A percentile compares a stretch with the other conserved stretches of the same genome.
phyloP scores from a whole-genome alignment of 2,329 filamentous ascomycete genomes.

The Phoma herbarum region DNA sequence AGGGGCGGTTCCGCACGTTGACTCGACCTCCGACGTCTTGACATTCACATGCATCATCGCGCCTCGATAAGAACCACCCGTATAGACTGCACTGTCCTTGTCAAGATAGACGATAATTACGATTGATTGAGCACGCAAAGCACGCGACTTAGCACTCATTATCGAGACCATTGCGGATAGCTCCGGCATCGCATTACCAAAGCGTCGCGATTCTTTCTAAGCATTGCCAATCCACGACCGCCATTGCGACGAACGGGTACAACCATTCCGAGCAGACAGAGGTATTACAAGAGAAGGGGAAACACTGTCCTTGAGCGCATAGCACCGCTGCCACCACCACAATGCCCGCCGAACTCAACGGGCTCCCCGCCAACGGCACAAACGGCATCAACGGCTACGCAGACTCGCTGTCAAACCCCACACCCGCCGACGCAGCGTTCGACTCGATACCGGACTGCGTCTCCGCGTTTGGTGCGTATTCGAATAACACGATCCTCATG shows the following conservation, averaged over 20 bases:
- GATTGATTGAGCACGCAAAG: not conserved
- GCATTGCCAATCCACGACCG: constrained; percentile 26
- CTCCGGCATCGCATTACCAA: constrained; percentile 40
- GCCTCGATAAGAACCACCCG: not conserved
- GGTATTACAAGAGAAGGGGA: not conserved
- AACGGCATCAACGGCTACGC: constrained; percentile 24
- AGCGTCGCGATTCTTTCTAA: constrained; percentile 31
- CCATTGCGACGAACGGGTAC: constrained; percentile 7
- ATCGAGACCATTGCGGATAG: constrained; percentile 9
- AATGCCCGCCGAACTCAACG: constrained; percentile 39
- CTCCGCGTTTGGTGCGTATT: constrained; percentile 56
- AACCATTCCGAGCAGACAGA: constrained; percentile 4
- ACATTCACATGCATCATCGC: constrained; percentile 9
- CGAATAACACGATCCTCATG: not conserved
- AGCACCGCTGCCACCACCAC: constrained; percentile 2
- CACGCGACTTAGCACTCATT: not conserved
- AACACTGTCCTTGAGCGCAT: not conserved
- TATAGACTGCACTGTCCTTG: not conserved
- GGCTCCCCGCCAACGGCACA: constrained; percentile 29
- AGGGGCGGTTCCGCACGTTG: constrained; percentile 20
- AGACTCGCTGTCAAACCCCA: constrained; percentile 30
- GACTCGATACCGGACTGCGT: constrained; percentile 59
- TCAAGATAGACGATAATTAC: not conserved
- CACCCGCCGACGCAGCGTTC: constrained; percentile 52
- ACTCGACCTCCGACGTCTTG: constrained; percentile 10